These are phyloP conservation scores for Trifolium dubium DNA, from an alignment of 306 rosid species.

Conservation along the genomic window DNA sequence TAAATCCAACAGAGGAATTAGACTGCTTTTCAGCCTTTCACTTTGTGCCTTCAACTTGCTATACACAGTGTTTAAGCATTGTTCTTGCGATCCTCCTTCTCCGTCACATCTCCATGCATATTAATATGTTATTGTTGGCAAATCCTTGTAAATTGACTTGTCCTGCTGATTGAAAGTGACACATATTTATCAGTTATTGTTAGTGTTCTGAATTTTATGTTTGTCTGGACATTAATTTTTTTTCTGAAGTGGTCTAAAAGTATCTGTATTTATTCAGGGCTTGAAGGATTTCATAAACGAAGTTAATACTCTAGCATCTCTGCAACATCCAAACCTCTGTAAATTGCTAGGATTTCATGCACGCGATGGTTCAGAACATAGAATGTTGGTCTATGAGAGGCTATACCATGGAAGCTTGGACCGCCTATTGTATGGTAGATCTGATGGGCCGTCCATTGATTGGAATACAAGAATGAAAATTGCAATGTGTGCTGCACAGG, in stretches of 20 bases:
- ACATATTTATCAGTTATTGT: not conserved
- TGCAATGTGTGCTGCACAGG: conserved; percentile 91
- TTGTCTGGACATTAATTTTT: not conserved
- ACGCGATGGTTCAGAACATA: conserved; percentile 79
- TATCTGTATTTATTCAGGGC: conserved; percentile 61
- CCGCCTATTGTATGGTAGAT: conserved; percentile 79
- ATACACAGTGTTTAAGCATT: conserved; percentile 3
- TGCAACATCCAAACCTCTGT: conserved; percentile 98
- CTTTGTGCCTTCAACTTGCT: conserved; percentile 23
- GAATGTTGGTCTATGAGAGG: conserved; percentile 90
- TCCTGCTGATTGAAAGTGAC: not conserved
- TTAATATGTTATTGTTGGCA: conserved; percentile 1
- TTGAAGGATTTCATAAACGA: conserved; percentile 84
- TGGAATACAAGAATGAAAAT: conserved; percentile 98
- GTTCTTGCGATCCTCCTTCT: conserved; percentile 9
- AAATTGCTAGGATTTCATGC: conserved; percentile 95
- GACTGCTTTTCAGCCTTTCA: not conserved
- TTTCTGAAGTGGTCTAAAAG: conserved; percentile 31
- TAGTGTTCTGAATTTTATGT: not conserved
- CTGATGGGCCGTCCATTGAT: conserved; percentile 93
- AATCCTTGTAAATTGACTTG: conserved; percentile 19
- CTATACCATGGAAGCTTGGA: conserved; percentile 93
- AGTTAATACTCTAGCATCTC: conserved; percentile 72
- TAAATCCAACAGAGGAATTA: not conserved
- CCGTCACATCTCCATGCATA: not conserved